Conservation (phyloP, 352 stramenopile genomes). For the Pythium phragmitis region DNA sequence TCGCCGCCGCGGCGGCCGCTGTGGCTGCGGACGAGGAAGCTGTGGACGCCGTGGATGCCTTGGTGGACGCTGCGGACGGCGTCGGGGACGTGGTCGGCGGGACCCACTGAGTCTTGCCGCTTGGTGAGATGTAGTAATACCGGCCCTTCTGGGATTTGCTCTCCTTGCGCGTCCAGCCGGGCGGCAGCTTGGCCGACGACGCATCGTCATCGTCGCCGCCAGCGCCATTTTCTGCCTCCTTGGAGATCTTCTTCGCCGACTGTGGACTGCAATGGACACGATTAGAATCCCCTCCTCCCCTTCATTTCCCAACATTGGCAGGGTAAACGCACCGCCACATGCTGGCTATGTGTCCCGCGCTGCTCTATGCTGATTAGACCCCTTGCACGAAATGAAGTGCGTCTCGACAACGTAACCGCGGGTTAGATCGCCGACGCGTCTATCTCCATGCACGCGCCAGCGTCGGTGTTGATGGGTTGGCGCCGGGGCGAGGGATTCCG, state of each 20-base stretch:
- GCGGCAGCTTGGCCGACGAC: slow-evolving; percentile 39
- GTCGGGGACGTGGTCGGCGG: slow-evolving; percentile 29
- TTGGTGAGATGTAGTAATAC: slow-evolving; percentile 85
- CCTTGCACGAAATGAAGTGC: background rate
- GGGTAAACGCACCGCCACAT: slow-evolving; percentile 15
- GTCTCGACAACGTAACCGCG: background rate
- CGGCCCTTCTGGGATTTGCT: slow-evolving; percentile 84
- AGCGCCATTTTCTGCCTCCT: slow-evolving; percentile 5
- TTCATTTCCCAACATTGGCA: background rate
- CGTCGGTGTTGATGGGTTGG: background rate
- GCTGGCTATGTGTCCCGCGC: background rate
- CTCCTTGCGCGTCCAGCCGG: slow-evolving; percentile 81
- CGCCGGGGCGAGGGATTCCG: background rate
- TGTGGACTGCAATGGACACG: slow-evolving; percentile 4
- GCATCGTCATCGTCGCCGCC: slow-evolving; percentile 7
- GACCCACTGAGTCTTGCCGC: slow-evolving; percentile 83
- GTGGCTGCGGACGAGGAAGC: background rate
- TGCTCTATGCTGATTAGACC: background rate
- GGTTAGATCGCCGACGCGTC: slow-evolving; percentile 5
- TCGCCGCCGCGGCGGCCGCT: background rate
- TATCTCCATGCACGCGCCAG: slow-evolving; percentile 8
- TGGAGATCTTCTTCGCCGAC: slow-evolving; percentile 13
- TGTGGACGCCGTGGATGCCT: slow-evolving; percentile 3
- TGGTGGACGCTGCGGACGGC: slow-evolving; percentile 3
- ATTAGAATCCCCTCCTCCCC: slow-evolving; percentile 5